Evolutionary conservation across 176 grass and related monocot species (phyloP), one percentile per base, ranked within the genome.

Genomic region (Bolboschoenus planiculmis): DNA sequence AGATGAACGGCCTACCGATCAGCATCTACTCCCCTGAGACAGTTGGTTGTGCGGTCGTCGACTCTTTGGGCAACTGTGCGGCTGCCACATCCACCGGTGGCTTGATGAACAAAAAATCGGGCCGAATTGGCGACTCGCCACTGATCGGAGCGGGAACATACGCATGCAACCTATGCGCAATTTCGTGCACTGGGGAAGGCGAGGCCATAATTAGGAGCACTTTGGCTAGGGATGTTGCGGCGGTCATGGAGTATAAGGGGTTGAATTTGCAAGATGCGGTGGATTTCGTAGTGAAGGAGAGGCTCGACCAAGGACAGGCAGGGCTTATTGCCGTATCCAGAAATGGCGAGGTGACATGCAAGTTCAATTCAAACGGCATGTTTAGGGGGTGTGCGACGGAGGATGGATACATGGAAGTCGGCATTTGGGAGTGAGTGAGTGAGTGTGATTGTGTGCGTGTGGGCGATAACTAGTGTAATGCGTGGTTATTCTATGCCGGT

Each of bases 11-110:
- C 0, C 92, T 97, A 3, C 95, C 95, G 20, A 97, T 97, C 87
- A 90, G 88, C 90, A 85, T 97, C 83, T 97, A 97, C 84, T 88
- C 95, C 7, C 95, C 95, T 44, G 95, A 97, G 87, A 97, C 95
- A 2, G 95, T 97, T 4, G 95, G 95, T 0, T 97, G 95, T 77
- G 95, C 87, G 13, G 95, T 88, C 21, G 92, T 97, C 4, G 92
- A 97, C 79, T 65, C 68, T 0, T 8, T 20, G 0, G 95, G 92
- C 4, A 43, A 76, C 72, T 85, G 81, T 79, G 95, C 87, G 0
- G 85, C 95, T 0, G 95, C 95, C 5, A 97, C 92, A 0, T 97
- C 95, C 0, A 97, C 95, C 0, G 95, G 95, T 2, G 95, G 95
- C 0, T 85, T 97, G 0, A 94, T 97, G 95, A 97, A 97, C 90